Evolutionary conservation across 192 early-diverging fungal species (phyloP), one percentile per base, ranked within the genome.

Genomic region (Backusella mclennaniae): DNA sequence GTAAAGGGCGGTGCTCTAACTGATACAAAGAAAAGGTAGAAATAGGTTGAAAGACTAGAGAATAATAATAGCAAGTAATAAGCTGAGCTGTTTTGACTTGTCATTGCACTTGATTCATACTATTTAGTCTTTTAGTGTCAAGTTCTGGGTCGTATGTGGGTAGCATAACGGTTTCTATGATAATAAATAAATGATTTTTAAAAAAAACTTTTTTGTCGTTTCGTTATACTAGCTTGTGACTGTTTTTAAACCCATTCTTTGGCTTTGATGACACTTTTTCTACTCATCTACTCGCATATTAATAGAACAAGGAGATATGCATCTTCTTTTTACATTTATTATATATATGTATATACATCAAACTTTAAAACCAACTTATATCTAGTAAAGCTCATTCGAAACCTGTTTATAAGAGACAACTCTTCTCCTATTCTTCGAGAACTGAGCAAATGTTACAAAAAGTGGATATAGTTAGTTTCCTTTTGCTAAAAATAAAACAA

Each of bases 31-130:
- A 41, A 69, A 69, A 41, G 38, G 35, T 23, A 41, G 19, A 6
- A 8, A 69, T 38, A 38, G 68, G 68, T 23, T 69, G 68, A 23
- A 69, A 69, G 23, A 69, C 68, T 69, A 38, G 26, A 35, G 36
- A 35, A 23, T 36, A 69, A 21, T 39, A 69, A 69, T 21, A 69
- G 3, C 21, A 69, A 69, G 21, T 19, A 41, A 26, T 36, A 12
- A 69, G 68, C 36, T 4, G 1, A 6, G 11, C 21, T 39, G 35
- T 39, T 38, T 41, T 21, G 12, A 69, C 21, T 23, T 39, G 38
- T 19, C 21, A 21, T 39, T 39, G n/a, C 21, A 21, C 36, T 69
- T 36, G 35, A 67, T 67, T 35, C 35, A 67, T 67, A 67, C 68
- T 69, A 3, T 69, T 69, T 1, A 39, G 38, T 39, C 35, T 38